phyloP scores from a whole-genome alignment of 257 asterid genomes.

The Mitragyna speciosa region DNA sequence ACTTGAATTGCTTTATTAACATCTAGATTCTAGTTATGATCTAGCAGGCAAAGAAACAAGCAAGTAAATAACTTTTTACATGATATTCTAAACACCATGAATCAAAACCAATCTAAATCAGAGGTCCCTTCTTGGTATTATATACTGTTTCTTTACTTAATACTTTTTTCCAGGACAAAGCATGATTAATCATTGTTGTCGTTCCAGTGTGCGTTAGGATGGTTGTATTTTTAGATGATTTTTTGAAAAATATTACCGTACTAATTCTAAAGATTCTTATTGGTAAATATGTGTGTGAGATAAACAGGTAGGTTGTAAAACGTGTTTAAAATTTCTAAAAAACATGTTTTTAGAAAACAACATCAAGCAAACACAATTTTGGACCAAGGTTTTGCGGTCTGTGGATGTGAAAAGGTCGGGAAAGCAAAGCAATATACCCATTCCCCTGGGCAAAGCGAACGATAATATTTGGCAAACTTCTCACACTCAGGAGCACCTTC shows the following conservation, averaged over 20 bases:
- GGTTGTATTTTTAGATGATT: no score
- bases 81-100: not conserved
- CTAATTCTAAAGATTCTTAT: no score
- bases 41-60: not conserved
- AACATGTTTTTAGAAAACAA: no score
- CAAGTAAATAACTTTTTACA: no score
- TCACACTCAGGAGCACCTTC: slow-evolving; percentile 90
- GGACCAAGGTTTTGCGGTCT: not conserved
- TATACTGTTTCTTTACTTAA: not conserved
- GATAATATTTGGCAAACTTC: slow-evolving; percentile 90
- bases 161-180: not conserved
- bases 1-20: not conserved
- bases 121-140: not conserved
- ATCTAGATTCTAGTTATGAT: not conserved
- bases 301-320: no score
- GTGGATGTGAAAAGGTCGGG: slow-evolving; percentile 1
- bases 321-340: no score
- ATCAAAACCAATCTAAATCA: not conserved
- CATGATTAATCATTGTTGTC: not conserved
- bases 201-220: no score
- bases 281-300: no score
- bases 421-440: slow-evolving; percentile 60
- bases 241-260: no score
- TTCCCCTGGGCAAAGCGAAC: slow-evolving; percentile 96
- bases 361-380: no score